A percentile compares a stretch with the other conserved stretches of the same genome.
These are phyloP conservation scores for Pittosporum tobira DNA, from an alignment of 129 eudicot species.

Conservation along the genomic window DNA sequence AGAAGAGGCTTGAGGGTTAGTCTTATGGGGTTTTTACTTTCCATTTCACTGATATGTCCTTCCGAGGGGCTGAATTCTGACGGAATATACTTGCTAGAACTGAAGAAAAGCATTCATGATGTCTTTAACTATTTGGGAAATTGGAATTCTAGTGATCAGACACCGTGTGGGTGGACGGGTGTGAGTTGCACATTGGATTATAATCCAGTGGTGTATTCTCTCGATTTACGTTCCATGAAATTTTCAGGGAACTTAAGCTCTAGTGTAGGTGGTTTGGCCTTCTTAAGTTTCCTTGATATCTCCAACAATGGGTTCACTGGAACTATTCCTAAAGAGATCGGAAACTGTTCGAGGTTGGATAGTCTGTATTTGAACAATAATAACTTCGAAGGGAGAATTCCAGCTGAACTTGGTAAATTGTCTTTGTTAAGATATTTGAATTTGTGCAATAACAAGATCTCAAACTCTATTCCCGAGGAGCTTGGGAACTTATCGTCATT, in stretches of 20 bases:
- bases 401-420: constrained; percentile 57
- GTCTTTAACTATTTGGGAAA: constrained; percentile 27
- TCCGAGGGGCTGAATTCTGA: constrained; percentile 66
- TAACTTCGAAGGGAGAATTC: constrained; percentile 57
- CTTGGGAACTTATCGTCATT: constrained; percentile 62
- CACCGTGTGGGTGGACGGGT: constrained; percentile 87
- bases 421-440: constrained; percentile 38
- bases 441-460: constrained; percentile 68
- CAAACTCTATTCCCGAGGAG: constrained; percentile 67
- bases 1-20: constrained; percentile 19
- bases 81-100: constrained; percentile 55
- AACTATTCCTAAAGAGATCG: constrained; percentile 62
- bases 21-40: constrained; percentile 23
- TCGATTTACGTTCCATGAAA: constrained; percentile 46
- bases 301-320: constrained; percentile 51
- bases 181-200: constrained; percentile 57
- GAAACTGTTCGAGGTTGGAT: constrained; percentile 44
- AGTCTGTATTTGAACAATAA: constrained; percentile 46
- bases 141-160: constrained; percentile 57
- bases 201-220: constrained; percentile 41
- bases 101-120: constrained; percentile 55
- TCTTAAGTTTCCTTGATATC: constrained; percentile 47
- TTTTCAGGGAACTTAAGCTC: constrained; percentile 77
- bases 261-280: constrained; percentile 47
- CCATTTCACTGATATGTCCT: constrained; percentile 22